Evolutionary conservation across 2,329 filamentous ascomycete species (phyloP).

Genomic region (Periconia sp.): DNA sequence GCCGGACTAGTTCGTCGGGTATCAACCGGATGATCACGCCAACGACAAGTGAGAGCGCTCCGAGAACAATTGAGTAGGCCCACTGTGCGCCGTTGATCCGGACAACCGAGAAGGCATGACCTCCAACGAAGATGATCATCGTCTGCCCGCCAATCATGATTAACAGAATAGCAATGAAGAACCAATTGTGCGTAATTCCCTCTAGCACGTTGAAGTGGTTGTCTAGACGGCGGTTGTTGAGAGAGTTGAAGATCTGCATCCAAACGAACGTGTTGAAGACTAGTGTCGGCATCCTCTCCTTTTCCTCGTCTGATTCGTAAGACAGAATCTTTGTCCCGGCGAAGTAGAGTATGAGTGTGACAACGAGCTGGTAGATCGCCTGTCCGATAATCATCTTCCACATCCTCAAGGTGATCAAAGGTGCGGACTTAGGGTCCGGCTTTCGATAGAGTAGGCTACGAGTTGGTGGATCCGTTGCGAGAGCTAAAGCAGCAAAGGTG

Average conservation of each 20-base stretch:
- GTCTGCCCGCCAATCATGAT: slow-evolving; percentile 90
- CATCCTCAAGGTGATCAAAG: slow-evolving; percentile 87
- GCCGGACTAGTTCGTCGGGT: slow-evolving; percentile 70
- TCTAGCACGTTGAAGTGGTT: slow-evolving; percentile 97
- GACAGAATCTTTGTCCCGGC: slow-evolving; percentile 67
- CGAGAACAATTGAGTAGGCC: slow-evolving; percentile 85
- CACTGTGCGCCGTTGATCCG: slow-evolving; percentile 77
- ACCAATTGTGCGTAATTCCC: slow-evolving; percentile 81
- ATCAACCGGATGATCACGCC: slow-evolving; percentile 82
- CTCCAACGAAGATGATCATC: slow-evolving; percentile 88
- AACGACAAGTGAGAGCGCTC: slow-evolving; percentile 82
- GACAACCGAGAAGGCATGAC: slow-evolving; percentile 77
- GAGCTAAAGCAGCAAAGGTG: slow-evolving; percentile 85
- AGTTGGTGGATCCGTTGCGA: slow-evolving; percentile 89
- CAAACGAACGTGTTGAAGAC: slow-evolving; percentile 99
- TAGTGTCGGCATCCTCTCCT: slow-evolving; percentile 70
- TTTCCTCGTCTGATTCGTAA: slow-evolving; percentile 56
- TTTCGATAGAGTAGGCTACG: slow-evolving; percentile 81
- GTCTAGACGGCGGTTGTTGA: slow-evolving; percentile 94
- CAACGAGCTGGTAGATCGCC: slow-evolving; percentile 82
- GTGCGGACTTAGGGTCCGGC: slow-evolving; percentile 74
- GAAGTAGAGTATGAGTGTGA: slow-evolving; percentile 84
- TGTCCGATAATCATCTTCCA: slow-evolving; percentile 99
- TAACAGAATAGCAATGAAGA: slow-evolving; percentile 84
- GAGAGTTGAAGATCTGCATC: slow-evolving; percentile 99